Evolutionary conservation across 805 yeast species (phyloP).

Genomic region (Candida multigemmis): DNA sequence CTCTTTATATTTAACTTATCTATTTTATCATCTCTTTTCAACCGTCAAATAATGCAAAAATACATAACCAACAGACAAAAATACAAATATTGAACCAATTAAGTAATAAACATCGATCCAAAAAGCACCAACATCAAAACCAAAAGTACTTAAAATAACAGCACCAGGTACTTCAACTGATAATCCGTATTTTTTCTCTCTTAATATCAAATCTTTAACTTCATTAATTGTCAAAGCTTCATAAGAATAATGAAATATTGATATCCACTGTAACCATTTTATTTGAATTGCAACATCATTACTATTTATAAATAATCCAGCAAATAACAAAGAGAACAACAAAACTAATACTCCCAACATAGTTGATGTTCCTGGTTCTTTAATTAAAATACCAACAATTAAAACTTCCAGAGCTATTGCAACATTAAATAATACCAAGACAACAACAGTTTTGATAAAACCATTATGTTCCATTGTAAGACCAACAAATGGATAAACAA

Average conservation of each 20-base stretch:
- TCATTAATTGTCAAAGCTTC: conserved; percentile 91
- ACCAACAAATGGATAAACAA: conserved; percentile 87
- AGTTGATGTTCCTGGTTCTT: conserved; percentile 89
- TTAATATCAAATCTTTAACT: conserved; percentile 74
- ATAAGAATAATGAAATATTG: conserved; percentile 92
- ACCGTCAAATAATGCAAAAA: conserved; percentile 66
- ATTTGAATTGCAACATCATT: conserved; percentile 45
- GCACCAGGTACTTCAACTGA: conserved; percentile 98
- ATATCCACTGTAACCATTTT: conserved; percentile 70
- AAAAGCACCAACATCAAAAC: conserved; percentile 77
- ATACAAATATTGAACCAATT: conserved; percentile 45
- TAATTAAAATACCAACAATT: conserved; percentile 77
- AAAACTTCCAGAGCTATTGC: conserved; percentile 80
- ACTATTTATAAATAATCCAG: conserved; percentile 88
- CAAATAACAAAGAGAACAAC: conserved; percentile 80
- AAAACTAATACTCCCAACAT: conserved; percentile 78
- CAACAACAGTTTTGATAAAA: conserved; percentile 57
- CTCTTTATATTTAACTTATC: background rate
- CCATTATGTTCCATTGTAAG: conserved; percentile 70
- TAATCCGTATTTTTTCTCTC: conserved; percentile 85
- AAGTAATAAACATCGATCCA: conserved; percentile 57
- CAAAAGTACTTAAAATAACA: conserved; percentile 89
- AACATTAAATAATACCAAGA: conserved; percentile 75
- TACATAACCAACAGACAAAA: conserved; percentile 62
- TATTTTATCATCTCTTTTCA: conserved; percentile 48